Conservation (phyloP, 805 yeast genomes). For the Myxozyma geophila region DNA sequence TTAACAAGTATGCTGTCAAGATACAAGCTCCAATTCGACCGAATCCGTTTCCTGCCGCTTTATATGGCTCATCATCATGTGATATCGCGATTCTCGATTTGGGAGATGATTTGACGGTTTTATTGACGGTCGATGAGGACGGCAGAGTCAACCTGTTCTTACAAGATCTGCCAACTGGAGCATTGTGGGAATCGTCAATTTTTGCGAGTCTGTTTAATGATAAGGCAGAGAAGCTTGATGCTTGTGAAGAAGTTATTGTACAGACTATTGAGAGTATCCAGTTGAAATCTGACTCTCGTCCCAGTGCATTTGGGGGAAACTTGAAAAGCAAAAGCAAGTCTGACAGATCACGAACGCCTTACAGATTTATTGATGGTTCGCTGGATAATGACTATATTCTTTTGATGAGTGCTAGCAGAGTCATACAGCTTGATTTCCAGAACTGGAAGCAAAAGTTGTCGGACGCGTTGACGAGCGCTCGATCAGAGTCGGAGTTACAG, state of each 20-base stretch:
- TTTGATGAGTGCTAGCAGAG: constrained; percentile 4
- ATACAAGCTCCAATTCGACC: constrained; percentile 61
- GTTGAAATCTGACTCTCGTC: not conserved
- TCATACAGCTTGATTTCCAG: constrained; percentile 18
- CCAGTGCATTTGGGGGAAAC: not conserved
- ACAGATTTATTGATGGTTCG: constrained; percentile 10
- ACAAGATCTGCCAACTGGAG: constrained; percentile 34
- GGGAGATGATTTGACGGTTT: constrained; percentile 31
- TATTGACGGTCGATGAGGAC: constrained; percentile 33
- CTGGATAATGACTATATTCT: constrained; percentile 5
- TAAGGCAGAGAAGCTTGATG: not conserved
- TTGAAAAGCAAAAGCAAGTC: not conserved
- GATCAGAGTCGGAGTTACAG: constrained; percentile 5
- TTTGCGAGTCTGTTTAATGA: constrained; percentile 11
- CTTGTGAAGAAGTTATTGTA: not conserved
- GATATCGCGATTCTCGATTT: constrained; percentile 44
- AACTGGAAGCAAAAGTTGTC: constrained; percentile 15
- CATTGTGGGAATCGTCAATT: constrained; percentile 22
- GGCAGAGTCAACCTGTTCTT: constrained; percentile 39
- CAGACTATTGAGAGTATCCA: constrained; percentile 18
- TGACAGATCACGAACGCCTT: not conserved
- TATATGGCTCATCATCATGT: constrained; percentile 50
- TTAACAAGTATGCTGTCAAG: constrained; percentile 32
- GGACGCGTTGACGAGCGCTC: constrained; percentile 16
- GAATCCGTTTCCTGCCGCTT: constrained; percentile 57